Base-by-base conservation (phyloP, 2,329 filamentous ascomycete genomes). In the Laburnicola sp. region DNA sequence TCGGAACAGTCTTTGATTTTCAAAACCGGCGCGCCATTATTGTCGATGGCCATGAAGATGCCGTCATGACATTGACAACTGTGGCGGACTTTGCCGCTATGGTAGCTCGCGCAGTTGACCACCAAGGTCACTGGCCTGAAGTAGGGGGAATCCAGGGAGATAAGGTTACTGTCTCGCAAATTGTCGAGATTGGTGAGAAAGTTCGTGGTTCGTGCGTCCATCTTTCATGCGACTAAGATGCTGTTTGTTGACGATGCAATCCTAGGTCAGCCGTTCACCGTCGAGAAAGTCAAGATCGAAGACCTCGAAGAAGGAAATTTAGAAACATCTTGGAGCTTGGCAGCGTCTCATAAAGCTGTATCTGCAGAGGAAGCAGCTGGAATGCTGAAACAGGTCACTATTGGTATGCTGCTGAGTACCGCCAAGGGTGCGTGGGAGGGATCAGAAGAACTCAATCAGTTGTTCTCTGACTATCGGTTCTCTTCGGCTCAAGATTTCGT, bases 281-380 rank as follows among this genome's bases (percentile, higher is more conserved):
- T 80, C 11, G 76, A 80, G 0, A 75, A 66, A 10, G 65, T 81
- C 2, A 71, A 72, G 34, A 25, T 70, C 1, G 65, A 73, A 37
- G 79, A 82, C 53, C 75, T 82, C n/a, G 65, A 77, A 60, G 69
- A 64, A 6, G 78, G 78, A 37, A 52, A 48, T 3, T 36, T 62
- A 9, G 54, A 69, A 4, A 63, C 74, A 0, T 72, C 75, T 2
- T 79, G 77, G 77, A 36, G 52, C 16, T 50, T 75, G 11, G 22
- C 58, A 54, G 53, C 54, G 6, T 46, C 43, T 1, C 68, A 67
- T 32, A 54, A 49, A 27, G 52, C 66, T 3, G 55, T 78, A 35
- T 47, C 65, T 3, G 59, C 62, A 5, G 72, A 76, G 0, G 51
- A 73, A 35, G 62, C 62, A 2, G 50, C 56, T 5, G 61, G 47